Percentiles rank a stretch among this genome's conserved stretches.
Evolutionary conservation across 2,329 filamentous ascomycete species (phyloP).

Genomic region (Fusarium sacchari): DNA sequence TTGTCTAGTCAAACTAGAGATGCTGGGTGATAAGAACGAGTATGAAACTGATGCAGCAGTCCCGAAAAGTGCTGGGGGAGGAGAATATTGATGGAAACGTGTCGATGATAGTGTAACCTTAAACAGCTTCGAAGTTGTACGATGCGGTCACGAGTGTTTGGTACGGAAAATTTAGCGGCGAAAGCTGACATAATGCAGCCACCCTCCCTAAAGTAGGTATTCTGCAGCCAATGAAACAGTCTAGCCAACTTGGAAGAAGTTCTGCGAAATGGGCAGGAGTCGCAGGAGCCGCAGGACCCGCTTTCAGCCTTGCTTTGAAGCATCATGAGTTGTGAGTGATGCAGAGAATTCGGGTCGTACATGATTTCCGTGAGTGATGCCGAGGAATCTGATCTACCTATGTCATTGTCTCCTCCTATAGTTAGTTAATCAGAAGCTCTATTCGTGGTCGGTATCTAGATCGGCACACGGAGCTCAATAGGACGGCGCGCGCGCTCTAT

Average conservation of each 20-base stretch:
- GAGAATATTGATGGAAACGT: conserved; percentile 33
- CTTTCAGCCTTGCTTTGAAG: conserved; percentile 1
- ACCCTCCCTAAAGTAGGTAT: neutral
- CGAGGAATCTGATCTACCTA: neutral
- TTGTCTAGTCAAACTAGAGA: conserved; percentile 37
- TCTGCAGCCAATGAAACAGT: conserved; percentile 4
- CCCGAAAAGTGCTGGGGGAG: conserved; percentile 30
- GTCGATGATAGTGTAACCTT: conserved; percentile 33
- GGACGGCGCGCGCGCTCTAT: conserved; percentile 1
- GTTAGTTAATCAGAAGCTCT: neutral
- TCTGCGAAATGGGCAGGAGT: neutral
- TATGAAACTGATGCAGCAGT: conserved; percentile 41
- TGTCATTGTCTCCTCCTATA: neutral
- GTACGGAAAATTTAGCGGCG: conserved; percentile 41
- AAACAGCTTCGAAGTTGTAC: conserved; percentile 29
- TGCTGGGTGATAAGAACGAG: conserved; percentile 9
- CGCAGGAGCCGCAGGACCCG: neutral
- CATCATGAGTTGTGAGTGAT: neutral
- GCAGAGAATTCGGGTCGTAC: neutral
- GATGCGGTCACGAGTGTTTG: conserved; percentile 36
- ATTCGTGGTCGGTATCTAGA: neutral
- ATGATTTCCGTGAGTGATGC: neutral
- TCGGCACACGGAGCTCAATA: conserved; percentile 6
- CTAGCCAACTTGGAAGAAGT: neutral
- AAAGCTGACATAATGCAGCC: conserved; percentile 39